Evolutionary conservation across 75 land plant genomes (phyloP), one percentile per base, ranked within the genome.

Genomic region (Pinus albicaulis): DNA sequence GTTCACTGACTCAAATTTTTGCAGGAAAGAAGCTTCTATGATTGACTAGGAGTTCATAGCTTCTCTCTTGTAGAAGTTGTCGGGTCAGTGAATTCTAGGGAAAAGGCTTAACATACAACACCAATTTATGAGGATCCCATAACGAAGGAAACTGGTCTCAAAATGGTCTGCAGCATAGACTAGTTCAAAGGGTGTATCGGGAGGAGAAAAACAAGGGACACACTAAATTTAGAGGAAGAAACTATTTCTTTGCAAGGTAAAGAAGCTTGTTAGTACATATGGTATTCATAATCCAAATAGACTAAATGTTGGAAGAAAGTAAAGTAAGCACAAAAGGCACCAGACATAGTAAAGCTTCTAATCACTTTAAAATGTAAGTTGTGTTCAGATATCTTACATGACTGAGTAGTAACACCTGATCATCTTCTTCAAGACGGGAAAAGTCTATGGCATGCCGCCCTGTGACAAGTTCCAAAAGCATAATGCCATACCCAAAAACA

Each of bases 401-500:
- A 55, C 80, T 82, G n/a, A 83, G 82, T 8, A 83, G 79, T 78
- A 83, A 55, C 78, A 83, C 78, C 28, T 83, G 79, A 36, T 83
- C 68, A 48, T 83, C 74, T 66, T 34, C 74, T 23, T 59, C 59
- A 15, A 60, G 78, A 28, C 81, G 81, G 11, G 57, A 55, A 61
- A 86, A 76, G 82, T 88, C 86, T 14, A 89, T 41, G 4, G 88
- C 82, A 76, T 88, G 86, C 48, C 82, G 92, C n/a, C 94, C 97
- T 28, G 92, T 94, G 12, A 94, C 76, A 26, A 94, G 94, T 60
- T 94, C 97, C 81, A 94, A 74, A 76, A 94, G 82, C 3, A 92
- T 80, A 55, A 94, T 85, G 13, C 97, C 97, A 87, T 86, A 94
- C 48, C 89, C 97, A 85, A 84, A 94, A 7, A 94, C 97, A 85